phyloP scores from a whole-genome alignment of 495 filamentous ascomycete species.

The Penicillium steckii region DNA sequence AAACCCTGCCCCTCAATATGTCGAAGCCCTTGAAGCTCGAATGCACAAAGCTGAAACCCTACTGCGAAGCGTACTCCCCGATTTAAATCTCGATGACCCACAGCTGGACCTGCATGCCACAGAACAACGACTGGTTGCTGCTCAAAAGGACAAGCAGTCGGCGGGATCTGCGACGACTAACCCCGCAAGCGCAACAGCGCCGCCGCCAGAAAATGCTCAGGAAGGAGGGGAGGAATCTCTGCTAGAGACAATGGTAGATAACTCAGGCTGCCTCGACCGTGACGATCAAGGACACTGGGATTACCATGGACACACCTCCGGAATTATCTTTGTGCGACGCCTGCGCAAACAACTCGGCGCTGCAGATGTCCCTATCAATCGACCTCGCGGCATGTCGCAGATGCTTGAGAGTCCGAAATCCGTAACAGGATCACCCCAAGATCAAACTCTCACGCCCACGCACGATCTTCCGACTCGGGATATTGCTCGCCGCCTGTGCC shows the following conservation, averaged over 20 bases:
- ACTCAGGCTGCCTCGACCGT: conserved; percentile 83
- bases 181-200: conserved; percentile 5
- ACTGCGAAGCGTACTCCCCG: conserved; percentile 75
- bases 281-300: conserved; percentile 93
- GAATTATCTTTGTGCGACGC: conserved; percentile 78
- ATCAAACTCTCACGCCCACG: conserved; percentile 49
- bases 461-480: conserved; percentile 70
- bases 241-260: conserved; percentile 92
- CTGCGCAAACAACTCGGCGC: conserved; percentile 83
- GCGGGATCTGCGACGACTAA: background rate
- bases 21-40: conserved; percentile 84
- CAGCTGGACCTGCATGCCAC: conserved; percentile 68
- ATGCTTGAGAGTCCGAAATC: conserved; percentile 75
- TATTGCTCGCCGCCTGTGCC: conserved; percentile 66
- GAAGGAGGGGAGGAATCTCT: conserved; percentile 66
- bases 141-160: conserved; percentile 29
- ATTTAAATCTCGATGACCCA: conserved; percentile 81
- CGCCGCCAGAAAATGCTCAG: conserved; percentile 14
- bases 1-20: conserved; percentile 92
- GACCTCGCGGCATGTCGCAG: conserved; percentile 37
- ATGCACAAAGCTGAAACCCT: conserved; percentile 82
- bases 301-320: conserved; percentile 92
- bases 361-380: conserved; percentile 43
- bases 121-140: conserved; percentile 39
- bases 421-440: conserved; percentile 58